phyloP scores from a whole-genome alignment of 164 flowering plant genomes.

The Warburgia ugandensis region DNA sequence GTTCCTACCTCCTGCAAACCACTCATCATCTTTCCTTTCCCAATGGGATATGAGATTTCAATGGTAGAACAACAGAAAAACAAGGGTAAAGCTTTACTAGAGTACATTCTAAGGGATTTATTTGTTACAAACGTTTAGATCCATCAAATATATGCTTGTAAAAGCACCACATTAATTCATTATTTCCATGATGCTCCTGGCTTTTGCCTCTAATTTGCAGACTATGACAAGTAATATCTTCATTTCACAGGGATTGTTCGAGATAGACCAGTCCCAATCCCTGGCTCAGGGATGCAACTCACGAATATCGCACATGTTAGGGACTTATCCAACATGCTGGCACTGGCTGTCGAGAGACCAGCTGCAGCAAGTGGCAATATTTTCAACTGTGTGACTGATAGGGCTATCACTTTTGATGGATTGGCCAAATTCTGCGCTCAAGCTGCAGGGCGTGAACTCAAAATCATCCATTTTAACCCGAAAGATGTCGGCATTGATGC shows the following conservation, averaged over 20 bases:
- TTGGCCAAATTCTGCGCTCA: conserved; percentile 88
- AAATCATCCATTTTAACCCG: conserved; percentile 87
- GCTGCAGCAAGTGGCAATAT: conserved; percentile 58
- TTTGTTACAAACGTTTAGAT: too few species aligned
- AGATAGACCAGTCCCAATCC: conserved; percentile 82
- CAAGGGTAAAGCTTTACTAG: too few species aligned
- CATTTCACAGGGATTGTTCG: conserved; percentile 74
- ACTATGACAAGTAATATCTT: too few species aligned
- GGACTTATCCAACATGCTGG: conserved; percentile 91
- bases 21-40: too few species aligned
- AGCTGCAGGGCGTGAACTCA: conserved; percentile 68
- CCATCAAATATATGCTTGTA: not conserved
- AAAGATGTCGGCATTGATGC: conserved; percentile 84
- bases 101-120: too few species aligned
- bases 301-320: conserved; percentile 86
- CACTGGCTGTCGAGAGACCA: conserved; percentile 77
- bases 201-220: not conserved
- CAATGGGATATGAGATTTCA: too few species aligned
- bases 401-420: conserved; percentile 96
- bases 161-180: not conserved
- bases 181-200: not conserved
- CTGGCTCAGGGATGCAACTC: conserved; percentile 97
- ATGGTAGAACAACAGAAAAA: too few species aligned
- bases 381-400: conserved; percentile 92
- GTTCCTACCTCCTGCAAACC: too few species aligned